Base-by-base conservation (phyloP, 2,329 filamentous ascomycete species). In the Penicillium janthinellum region DNA sequence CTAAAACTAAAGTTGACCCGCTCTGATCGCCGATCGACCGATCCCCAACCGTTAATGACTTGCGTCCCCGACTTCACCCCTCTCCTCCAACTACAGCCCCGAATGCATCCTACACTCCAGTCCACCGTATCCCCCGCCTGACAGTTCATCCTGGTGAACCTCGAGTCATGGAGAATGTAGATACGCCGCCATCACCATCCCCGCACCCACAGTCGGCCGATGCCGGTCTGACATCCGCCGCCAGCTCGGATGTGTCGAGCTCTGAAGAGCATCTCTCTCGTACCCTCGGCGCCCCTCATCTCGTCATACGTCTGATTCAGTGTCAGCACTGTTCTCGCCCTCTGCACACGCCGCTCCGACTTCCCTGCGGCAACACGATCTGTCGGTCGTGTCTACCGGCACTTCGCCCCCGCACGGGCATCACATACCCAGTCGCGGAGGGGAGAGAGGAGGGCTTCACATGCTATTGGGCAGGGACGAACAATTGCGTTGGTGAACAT, bases 301-400 rank as follows among this genome's bases (percentile, higher is more conserved):
- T 84, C 58, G 80, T 92, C 56, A 82, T 96, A 62, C 88, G 88
- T 45, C 79, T 95, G 42, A 83, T 95, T 55, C 91, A 96, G 77
- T 97, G 93, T 73, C 83, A 83, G 11, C 79, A 84, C 63, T 96
- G 93, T 74, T 90, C 88, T 3, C 80, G 79, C 45, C 88, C 89
- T 1, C 79, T 95, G 34, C 81, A 78, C 48, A 81, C 86, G 8
- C 90, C 92, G 5, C 82, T 92, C 58, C 90, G 90, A 0, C 79
- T 96, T 4, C 92, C 92, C 5, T 97, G 93, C 73, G 92, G 92
- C 31, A 86, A 89, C 70, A 88, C 88, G 11, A 76, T 96, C 11
- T 97, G 93, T 77, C 87, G 84, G 69, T 74, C 75, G 52, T 97
- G 93, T 75, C 77, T 96, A 1, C 92, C 92, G 1, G 77, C 84